phyloP scores from a whole-genome alignment of 1,284 basidiomycete species.

The Ustilago vetiveriae region DNA sequence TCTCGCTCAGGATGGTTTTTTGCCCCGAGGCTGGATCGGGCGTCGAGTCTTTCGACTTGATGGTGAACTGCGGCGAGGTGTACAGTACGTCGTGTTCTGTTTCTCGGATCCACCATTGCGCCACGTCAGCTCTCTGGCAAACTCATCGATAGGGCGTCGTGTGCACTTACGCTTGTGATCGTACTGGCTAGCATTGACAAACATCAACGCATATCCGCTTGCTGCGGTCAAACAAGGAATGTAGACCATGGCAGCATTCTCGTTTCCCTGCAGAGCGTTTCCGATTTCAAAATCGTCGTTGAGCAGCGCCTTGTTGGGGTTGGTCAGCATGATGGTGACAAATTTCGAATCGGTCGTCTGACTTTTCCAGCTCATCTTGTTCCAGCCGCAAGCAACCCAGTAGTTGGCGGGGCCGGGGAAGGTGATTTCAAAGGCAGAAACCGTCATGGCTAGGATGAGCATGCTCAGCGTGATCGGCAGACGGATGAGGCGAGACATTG shows the following conservation, averaged over 20 bases:
- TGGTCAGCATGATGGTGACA: slow-evolving; percentile 34
- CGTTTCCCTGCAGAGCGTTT: slow-evolving; percentile 20
- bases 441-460: neutral
- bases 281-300: slow-evolving; percentile 38
- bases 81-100: slow-evolving; percentile 24
- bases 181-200: slow-evolving; percentile 27
- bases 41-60: slow-evolving; percentile 23
- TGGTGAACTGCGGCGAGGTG: slow-evolving; percentile 17
- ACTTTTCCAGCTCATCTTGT: slow-evolving; percentile 31
- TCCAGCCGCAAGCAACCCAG: slow-evolving; percentile 48
- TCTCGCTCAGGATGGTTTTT: slow-evolving; percentile 7
- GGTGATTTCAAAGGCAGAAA: slow-evolving; percentile 10
- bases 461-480: neutral
- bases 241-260: slow-evolving; percentile 32
- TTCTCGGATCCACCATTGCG: neutral
- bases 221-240: slow-evolving; percentile 27
- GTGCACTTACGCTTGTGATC: slow-evolving; percentile 38
- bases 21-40: slow-evolving; percentile 30
- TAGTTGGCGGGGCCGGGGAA: slow-evolving; percentile 34
- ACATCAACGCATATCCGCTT: slow-evolving; percentile 10
- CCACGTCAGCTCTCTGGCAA: too few species aligned
- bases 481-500: neutral
- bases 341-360: slow-evolving; percentile 1
- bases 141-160: too few species aligned
- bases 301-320: slow-evolving; percentile 33